These are phyloP conservation scores for Heritiera fomes DNA, from an alignment of 345 rosid genomes.

Conservation along the genomic window DNA sequence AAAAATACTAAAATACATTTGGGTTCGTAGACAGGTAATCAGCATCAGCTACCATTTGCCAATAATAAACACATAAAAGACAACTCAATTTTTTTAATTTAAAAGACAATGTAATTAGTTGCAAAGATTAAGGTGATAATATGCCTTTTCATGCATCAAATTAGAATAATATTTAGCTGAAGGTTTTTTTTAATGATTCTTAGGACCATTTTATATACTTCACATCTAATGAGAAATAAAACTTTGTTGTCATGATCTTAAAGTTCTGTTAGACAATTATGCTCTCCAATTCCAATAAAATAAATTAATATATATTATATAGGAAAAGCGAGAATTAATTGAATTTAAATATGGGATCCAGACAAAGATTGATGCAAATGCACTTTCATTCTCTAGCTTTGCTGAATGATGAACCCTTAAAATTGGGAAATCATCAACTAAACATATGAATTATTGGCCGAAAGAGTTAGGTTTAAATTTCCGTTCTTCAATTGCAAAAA, in stretches of 20 bases:
- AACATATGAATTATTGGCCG: not conserved
- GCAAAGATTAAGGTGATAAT: constrained; percentile 18
- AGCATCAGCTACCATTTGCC: constrained; percentile 4
- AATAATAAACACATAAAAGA: not conserved
- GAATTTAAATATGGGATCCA: not conserved
- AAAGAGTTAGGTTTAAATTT: too few species aligned
- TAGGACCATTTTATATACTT: not conserved
- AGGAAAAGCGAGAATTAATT: too few species aligned
- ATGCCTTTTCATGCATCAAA: not conserved
- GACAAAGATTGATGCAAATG: not conserved
- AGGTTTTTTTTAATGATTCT: not conserved
- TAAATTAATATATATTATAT: not conserved
- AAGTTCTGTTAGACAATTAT: not conserved
- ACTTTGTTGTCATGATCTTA: constrained; percentile 15
- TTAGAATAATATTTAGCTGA: not conserved
- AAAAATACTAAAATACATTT: constrained; percentile 13
- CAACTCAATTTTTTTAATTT: not conserved
- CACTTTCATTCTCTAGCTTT: not conserved
- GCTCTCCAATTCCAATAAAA: constrained; percentile 6
- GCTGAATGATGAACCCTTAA: not conserved
- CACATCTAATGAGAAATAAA: constrained; percentile 1
- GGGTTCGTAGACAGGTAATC: not conserved
- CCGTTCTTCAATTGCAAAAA: too few species aligned
- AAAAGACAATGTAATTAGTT: constrained; percentile 9
- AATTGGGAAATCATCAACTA: not conserved